Conservation (phyloP, 805 yeast species). For the Candida cerambycidarum region DNA sequence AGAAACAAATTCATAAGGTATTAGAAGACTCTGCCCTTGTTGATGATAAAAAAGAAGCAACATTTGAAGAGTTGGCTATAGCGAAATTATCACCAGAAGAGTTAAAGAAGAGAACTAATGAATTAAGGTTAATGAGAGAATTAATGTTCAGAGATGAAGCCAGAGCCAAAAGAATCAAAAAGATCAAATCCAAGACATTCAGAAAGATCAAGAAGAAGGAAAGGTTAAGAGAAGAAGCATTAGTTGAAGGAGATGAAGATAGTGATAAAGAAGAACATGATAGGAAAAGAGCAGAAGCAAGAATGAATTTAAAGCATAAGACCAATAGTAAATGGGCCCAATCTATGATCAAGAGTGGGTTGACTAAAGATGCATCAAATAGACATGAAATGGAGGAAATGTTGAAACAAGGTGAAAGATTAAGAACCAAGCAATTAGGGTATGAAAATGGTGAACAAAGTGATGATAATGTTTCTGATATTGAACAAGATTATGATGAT, state of each 20-base stretch:
- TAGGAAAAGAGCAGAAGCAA: constrained; percentile 77
- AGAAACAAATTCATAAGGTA: constrained; percentile 59
- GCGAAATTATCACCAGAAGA: constrained; percentile 83
- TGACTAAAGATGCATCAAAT: constrained; percentile 80
- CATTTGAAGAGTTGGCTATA: constrained; percentile 82
- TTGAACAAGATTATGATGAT: constrained; percentile 39
- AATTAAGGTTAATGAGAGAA: constrained; percentile 89
- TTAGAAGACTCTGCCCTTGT: constrained; percentile 64
- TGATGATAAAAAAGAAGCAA: constrained; percentile 74
- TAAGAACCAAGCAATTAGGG: constrained; percentile 72
- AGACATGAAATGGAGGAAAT: constrained; percentile 92
- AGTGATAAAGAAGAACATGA: constrained; percentile 62
- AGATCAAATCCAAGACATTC: constrained; percentile 89
- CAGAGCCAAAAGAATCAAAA: constrained; percentile 86
- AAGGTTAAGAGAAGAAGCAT: constrained; percentile 61
- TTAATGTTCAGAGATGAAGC: constrained; percentile 94
- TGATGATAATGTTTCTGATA: constrained; percentile 51
- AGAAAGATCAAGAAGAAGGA: constrained; percentile 86
- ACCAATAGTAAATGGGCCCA: constrained; percentile 89
- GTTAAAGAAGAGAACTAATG: constrained; percentile 69
- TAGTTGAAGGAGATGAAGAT: constrained; percentile 61
- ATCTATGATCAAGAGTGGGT: constrained; percentile 83
- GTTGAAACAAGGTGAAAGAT: constrained; percentile 81
- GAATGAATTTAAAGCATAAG: constrained; percentile 90
- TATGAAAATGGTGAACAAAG: constrained; percentile 53